Conservation (phyloP, 2,329 filamentous ascomycete species). For the Cordyceps cicadae region DNA sequence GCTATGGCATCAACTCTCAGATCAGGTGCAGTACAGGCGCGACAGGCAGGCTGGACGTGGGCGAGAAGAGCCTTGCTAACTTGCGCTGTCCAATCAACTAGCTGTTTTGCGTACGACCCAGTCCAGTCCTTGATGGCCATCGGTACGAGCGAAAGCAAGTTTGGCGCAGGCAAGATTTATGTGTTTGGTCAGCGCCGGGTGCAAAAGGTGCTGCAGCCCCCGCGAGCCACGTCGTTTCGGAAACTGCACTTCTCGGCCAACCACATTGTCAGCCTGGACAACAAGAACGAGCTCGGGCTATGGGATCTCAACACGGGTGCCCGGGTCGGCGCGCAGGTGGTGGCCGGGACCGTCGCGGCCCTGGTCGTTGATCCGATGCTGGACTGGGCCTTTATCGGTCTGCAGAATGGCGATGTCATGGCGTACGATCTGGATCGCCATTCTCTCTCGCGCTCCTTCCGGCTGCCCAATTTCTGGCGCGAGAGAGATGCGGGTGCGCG, state of each 20-base stretch:
- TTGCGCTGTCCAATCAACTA: slow-evolving; percentile 23
- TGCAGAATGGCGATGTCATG: slow-evolving; percentile 74
- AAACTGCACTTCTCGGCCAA: slow-evolving; percentile 78
- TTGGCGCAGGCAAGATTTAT: slow-evolving; percentile 80
- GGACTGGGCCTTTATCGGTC: slow-evolving; percentile 84
- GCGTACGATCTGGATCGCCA: slow-evolving; percentile 91
- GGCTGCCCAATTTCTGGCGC: slow-evolving; percentile 80
- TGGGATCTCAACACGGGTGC: slow-evolving; percentile 70
- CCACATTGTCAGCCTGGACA: slow-evolving; percentile 76
- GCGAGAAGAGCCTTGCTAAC: slow-evolving; percentile 15
- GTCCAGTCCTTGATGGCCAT: slow-evolving; percentile 89
- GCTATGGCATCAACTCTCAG: slow-evolving; percentile 75
- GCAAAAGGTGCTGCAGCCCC: slow-evolving; percentile 62
- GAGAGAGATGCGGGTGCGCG: slow-evolving; percentile 61
- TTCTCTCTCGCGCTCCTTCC: slow-evolving; percentile 59
- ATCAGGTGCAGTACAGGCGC: slow-evolving; percentile 41
- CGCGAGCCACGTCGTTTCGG: slow-evolving; percentile 65
- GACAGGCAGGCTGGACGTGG: not conserved
- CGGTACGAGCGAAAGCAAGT: slow-evolving; percentile 80
- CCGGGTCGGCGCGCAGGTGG: slow-evolving; percentile 60
- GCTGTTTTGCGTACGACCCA: slow-evolving; percentile 83
- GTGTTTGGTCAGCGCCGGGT: slow-evolving; percentile 78
- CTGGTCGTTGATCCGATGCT: slow-evolving; percentile 80
- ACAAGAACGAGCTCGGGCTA: slow-evolving; percentile 74
- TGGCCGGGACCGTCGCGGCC: slow-evolving; percentile 66